These are phyloP conservation scores for Rhodotorula paludigena DNA, from an alignment of 768 basidiomycete species.

Conservation along the genomic window DNA sequence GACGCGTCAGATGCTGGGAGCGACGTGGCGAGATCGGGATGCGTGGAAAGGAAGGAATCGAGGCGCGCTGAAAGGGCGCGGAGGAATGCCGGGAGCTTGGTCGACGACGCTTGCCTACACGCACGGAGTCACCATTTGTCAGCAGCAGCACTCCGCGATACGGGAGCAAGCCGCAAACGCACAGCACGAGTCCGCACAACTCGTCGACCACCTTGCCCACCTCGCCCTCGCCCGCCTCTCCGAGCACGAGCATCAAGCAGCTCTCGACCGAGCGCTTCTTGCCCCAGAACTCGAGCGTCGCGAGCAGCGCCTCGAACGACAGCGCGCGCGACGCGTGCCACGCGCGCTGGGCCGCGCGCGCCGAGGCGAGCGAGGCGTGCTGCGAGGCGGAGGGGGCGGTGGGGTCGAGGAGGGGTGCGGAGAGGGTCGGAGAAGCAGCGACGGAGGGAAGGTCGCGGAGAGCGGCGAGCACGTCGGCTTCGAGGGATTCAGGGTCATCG, in stretches of 20 bases:
- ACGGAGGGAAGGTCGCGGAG: slow-evolving; percentile 3
- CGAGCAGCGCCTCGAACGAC: slow-evolving; percentile 15
- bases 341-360: background rate
- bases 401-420: background rate
- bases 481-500: background rate
- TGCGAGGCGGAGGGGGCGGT: background rate
- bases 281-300: slow-evolving; percentile 24
- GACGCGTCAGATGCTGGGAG: background rate
- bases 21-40: too few relatives aligned
- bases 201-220: slow-evolving; percentile 6
- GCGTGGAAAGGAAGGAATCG: background rate
- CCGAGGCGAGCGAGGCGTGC: background rate
- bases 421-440: background rate
- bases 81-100: slow-evolving; percentile 24
- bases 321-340: background rate
- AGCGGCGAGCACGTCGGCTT: background rate
- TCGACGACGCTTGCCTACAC: slow-evolving; percentile 25
- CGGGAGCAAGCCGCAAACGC: background rate
- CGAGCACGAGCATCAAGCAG: slow-evolving; percentile 4
- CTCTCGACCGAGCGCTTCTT: slow-evolving; percentile 25
- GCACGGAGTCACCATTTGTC: rapidly evolving
- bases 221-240: background rate
- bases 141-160: rapidly evolving
- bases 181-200: slow-evolving; percentile 22
- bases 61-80: background rate